Conservation (phyloP, 495 filamentous ascomycete species). For the Penicillium nucicola region DNA sequence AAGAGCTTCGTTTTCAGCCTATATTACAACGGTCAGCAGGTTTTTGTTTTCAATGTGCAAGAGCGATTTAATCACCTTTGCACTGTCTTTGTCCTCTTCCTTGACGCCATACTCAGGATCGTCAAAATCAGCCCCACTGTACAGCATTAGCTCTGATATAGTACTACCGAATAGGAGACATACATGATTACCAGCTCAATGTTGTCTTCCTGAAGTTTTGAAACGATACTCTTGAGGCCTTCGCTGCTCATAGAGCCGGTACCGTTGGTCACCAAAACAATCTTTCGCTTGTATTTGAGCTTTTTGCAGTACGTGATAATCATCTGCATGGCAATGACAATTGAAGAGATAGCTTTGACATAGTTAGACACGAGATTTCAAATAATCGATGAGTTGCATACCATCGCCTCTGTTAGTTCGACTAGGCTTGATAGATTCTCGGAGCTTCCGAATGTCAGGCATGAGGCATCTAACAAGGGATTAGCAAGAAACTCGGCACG, state of each 20-base stretch:
- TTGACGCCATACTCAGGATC: conserved; percentile 87
- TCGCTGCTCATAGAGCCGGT: conserved; percentile 63
- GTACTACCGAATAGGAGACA: conserved; percentile 24
- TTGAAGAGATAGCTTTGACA: conserved; percentile 66
- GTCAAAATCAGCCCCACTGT: conserved; percentile 92
- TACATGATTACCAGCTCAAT: conserved; percentile 81
- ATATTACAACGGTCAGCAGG: background rate
- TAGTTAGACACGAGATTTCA: background rate
- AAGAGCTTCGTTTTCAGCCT: conserved; percentile 65
- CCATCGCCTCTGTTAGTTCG: conserved; percentile 72
- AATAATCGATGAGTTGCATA: conserved; percentile 17
- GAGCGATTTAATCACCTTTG: conserved; percentile 50
- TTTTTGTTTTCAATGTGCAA: background rate
- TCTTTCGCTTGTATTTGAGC: conserved; percentile 81
- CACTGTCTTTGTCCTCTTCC: conserved; percentile 78
- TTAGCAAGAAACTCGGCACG: background rate
- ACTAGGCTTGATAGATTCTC: conserved; percentile 59
- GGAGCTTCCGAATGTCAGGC: conserved; percentile 62
- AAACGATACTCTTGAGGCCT: conserved; percentile 61
- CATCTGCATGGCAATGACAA: conserved; percentile 83
- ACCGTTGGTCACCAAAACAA: conserved; percentile 83
- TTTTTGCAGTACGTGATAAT: conserved; percentile 79
- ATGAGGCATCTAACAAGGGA: conserved; percentile 57
- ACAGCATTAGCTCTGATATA: conserved; percentile 23
- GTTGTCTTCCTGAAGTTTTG: conserved; percentile 66